These are phyloP conservation scores for Lycium barbarum DNA, from an alignment of 257 asterid species.

Conservation along the genomic window DNA sequence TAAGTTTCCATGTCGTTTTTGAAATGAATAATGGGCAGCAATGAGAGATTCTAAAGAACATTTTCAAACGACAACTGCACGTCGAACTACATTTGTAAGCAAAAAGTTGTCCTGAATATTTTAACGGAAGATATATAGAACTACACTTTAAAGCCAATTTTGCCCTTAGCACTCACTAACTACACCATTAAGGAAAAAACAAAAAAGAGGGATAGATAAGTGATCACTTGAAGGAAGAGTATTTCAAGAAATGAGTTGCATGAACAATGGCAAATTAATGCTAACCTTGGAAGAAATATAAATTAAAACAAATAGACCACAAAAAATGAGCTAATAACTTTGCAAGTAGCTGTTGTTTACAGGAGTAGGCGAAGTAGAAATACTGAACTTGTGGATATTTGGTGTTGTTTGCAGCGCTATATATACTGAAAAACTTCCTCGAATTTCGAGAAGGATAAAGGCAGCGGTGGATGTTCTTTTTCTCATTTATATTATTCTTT, in stretches of 20 bases:
- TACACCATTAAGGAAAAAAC: neutral
- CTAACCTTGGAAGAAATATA: neutral
- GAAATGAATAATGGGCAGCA: neutral
- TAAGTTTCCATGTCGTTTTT: neutral
- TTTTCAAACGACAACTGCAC: neutral
- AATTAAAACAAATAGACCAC: neutral
- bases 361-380: slow-evolving; percentile 16
- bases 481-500: slow-evolving; percentile 21
- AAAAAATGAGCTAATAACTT: slow-evolving; percentile 1
- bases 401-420: slow-evolving; percentile 50
- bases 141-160: neutral
- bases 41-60: neutral
- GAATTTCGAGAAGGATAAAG: slow-evolving; percentile 52
- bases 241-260: neutral
- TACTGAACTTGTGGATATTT: slow-evolving; percentile 44
- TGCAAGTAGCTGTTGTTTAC: neutral
- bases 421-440: slow-evolving; percentile 59
- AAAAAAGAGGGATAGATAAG: neutral
- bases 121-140: neutral
- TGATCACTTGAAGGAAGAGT: neutral
- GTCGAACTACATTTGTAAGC: neutral
- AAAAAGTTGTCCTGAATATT: neutral
- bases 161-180: neutral
- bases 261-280: neutral
- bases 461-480: slow-evolving; percentile 43